phyloP scores from a whole-genome alignment of 805 yeast genomes.

The Zygoascus bituminiphila region DNA sequence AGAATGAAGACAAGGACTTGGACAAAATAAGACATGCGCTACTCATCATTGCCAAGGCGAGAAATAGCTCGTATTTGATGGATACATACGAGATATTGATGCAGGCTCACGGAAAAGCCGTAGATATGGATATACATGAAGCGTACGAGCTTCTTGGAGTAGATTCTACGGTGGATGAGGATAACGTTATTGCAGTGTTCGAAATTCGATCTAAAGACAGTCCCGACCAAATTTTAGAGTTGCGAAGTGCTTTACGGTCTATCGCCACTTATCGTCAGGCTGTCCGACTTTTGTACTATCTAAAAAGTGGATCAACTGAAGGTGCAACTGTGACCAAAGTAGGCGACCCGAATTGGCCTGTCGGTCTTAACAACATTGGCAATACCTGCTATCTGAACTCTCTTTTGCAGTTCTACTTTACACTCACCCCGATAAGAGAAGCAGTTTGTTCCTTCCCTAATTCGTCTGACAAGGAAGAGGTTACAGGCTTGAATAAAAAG shows the following conservation, averaged over 20 bases:
- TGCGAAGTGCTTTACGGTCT: conserved; percentile 49
- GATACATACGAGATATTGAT: conserved; percentile 22
- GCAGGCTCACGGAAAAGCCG: conserved; percentile 8
- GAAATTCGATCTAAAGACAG: conserved; percentile 38
- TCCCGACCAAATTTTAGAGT: conserved; percentile 42
- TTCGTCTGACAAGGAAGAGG: conserved; percentile 11
- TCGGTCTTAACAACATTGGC: conserved; percentile 89
- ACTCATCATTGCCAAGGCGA: conserved; percentile 23
- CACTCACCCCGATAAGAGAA: conserved; percentile 71
- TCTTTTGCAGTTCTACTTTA: conserved; percentile 80
- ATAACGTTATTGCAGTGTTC: conserved; percentile 44
- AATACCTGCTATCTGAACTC: conserved; percentile 94
- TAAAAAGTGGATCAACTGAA: conserved; percentile 51
- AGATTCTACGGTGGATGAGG: conserved; percentile 46
- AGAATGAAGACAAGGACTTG: conserved; percentile 10
- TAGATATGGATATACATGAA: conserved; percentile 26
- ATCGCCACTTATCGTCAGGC: conserved; percentile 51
- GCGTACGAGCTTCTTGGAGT: conserved; percentile 46
- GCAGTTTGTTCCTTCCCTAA: conserved; percentile 48
- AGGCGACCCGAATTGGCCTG: conserved; percentile 50
- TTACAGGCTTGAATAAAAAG: conserved; percentile 16
- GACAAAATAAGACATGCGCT: conserved; percentile 21
- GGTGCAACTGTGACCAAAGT: conserved; percentile 32
- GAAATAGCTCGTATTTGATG: conserved; percentile 24
- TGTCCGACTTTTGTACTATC: conserved; percentile 44